Evolutionary conservation across 331 rosid species (phyloP).

Genomic region (Malus hybrid): DNA sequence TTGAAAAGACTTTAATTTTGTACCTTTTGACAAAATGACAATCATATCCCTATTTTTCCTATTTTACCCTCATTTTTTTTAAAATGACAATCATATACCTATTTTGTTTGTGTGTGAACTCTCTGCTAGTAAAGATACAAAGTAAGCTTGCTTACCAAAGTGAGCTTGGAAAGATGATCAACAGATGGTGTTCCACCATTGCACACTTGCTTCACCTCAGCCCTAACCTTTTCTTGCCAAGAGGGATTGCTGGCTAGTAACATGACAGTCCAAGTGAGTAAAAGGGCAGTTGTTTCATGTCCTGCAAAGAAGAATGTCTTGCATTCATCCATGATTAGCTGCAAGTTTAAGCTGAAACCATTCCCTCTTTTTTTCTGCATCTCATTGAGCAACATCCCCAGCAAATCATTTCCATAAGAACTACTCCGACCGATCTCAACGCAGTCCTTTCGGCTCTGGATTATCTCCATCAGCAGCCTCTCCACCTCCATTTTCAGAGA

Average conservation of each 20-base stretch:
- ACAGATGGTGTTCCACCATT: conserved; percentile 47
- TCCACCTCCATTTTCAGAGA: conserved; percentile 73
- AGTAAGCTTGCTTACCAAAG: conserved; percentile 43
- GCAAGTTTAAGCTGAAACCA: conserved; percentile 52
- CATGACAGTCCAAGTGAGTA: conserved; percentile 95
- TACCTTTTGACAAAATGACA: too few relatives aligned
- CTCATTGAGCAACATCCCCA: conserved; percentile 76
- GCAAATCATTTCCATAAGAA: conserved; percentile 67
- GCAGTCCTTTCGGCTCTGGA: conserved; percentile 76
- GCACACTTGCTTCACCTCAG: conserved; percentile 53
- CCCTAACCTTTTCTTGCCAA: conserved; percentile 80
- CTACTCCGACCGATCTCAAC: conserved; percentile 81
- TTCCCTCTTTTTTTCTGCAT: conserved; percentile 53
- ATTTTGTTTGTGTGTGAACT: too few relatives aligned
- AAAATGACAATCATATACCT: too few relatives aligned
- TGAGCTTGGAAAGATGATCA: conserved; percentile 72
- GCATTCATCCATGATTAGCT: conserved; percentile 87
- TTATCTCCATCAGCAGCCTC: conserved; percentile 73
- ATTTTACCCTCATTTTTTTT: too few relatives aligned
- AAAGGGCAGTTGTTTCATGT: conserved; percentile 85
- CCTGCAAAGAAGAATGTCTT: conserved; percentile 98
- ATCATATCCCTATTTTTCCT: too few relatives aligned
- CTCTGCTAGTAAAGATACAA: neutral
- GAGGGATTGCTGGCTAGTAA: conserved; percentile 61
- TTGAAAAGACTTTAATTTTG: too few relatives aligned